phyloP scores from a whole-genome alignment of 2,329 filamentous ascomycete genomes.

The Epichloe typhina region DNA sequence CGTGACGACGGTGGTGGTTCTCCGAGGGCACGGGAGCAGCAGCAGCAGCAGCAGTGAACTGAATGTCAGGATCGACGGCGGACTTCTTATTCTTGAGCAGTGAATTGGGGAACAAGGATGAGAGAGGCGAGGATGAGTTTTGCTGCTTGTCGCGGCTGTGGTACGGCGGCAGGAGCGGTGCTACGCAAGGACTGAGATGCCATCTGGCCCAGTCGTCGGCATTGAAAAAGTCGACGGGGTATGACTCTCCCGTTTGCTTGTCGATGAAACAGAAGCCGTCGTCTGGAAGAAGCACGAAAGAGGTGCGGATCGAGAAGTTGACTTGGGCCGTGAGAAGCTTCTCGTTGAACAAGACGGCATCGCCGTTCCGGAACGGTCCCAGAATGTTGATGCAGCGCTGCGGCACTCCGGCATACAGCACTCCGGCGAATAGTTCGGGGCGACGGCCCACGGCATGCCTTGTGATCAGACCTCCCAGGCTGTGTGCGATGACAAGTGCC shows the following conservation, averaged over 20 bases:
- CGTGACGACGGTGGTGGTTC: neutral
- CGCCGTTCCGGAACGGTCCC: conserved; percentile 80
- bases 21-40: conserved; percentile 5
- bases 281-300: conserved; percentile 72
- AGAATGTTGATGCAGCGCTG: conserved; percentile 84
- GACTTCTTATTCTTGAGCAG: conserved; percentile 14
- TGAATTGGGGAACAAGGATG: conserved; percentile 32
- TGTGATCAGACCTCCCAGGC: conserved; percentile 74
- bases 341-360: conserved; percentile 79
- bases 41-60: conserved; percentile 1
- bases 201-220: conserved; percentile 67
- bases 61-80: neutral
- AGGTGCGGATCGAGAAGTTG: conserved; percentile 83
- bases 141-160: conserved; percentile 21
- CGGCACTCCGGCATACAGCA: conserved; percentile 74
- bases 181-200: conserved; percentile 64
- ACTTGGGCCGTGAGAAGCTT: conserved; percentile 84
- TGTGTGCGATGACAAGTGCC: conserved; percentile 74
- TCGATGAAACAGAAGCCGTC: conserved; percentile 82
- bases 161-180: conserved; percentile 48
- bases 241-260: conserved; percentile 65
- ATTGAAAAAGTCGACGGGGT: conserved; percentile 74
- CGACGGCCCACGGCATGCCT: conserved; percentile 75
- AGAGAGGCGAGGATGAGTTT: conserved; percentile 25
- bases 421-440: conserved; percentile 74